Base-by-base conservation (phyloP, 140 eudicot species). In the Flaveria floridana region DNA sequence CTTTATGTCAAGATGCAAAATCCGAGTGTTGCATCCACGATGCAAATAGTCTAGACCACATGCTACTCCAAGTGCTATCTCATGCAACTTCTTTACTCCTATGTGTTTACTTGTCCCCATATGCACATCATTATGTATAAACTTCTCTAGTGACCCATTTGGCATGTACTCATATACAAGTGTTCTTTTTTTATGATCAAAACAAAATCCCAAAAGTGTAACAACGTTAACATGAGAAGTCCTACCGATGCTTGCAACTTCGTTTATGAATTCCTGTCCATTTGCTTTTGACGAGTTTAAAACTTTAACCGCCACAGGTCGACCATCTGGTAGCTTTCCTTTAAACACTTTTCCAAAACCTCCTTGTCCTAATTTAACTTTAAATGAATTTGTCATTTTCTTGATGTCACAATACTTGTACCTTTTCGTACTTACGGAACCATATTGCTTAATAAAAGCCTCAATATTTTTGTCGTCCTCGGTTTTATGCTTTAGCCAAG, bases 101-200 rank as follows among this genome's bases (percentile, higher is more conserved):
- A 64, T 30, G 0, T 28, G 42, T 26, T 62, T 20, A 6, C 0
- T 26, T 62, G 42, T 25, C 4, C 14, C 3, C 2, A 5, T 11
- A 25, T 2, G 20, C 1, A 12, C 68, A 62, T 13, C n/a, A 62
- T 18, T 12, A 66, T 68, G 62, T 51, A 77, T 47, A 42, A 67
- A 81, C 68, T 81, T 81, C 50, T 81, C 81, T 19, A 76, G 20
- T 2, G 82, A 76, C 5, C 77, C 80, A 21, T 80, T 80, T 57
- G 77, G 77, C 84, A 80, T 75, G 80, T 61, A 57, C 65, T 57
- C 69, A 0, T 64, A 64, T 34, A 30, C 48, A 0, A 64, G 69
- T 0, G 69, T 48, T 6, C 78, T 65, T 53, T 71, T 76, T 44
- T 75, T 25, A 37, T 72, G 20, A 5, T 76, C 71, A 14, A 57